Percentiles rank a stretch among this genome's conserved stretches.
phyloP scores from a whole-genome alignment of 2,329 filamentous ascomycete species.

The Neofusicoccum sp. region DNA sequence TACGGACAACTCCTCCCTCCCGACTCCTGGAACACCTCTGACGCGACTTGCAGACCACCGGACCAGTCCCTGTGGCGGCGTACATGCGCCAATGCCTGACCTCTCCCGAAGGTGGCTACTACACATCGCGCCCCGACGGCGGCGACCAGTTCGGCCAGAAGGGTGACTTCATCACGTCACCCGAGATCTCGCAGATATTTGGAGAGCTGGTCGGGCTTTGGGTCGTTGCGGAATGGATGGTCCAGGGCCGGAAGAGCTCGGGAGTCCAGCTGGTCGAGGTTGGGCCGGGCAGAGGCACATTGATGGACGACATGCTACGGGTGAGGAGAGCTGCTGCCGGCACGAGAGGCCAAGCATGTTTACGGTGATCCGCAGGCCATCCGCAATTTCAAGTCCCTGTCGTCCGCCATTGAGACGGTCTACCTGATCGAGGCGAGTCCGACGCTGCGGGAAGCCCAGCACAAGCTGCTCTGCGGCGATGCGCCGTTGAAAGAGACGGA shows the following conservation, averaged over 20 bases:
- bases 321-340: constrained; percentile 49
- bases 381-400: constrained; percentile 75
- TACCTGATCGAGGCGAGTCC: constrained; percentile 94
- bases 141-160: constrained; percentile 88
- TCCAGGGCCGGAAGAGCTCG: constrained; percentile 70
- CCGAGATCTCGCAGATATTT: constrained; percentile 96
- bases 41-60: constrained; percentile 64
- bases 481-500: constrained; percentile 67
- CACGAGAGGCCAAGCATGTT: constrained; percentile 5
- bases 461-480: constrained; percentile 75
- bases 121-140: constrained; percentile 69
- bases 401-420: constrained; percentile 75
- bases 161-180: constrained; percentile 95
- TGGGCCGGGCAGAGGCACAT: constrained; percentile 86
- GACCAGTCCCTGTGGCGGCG: constrained; percentile 84
- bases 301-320: constrained; percentile 95
- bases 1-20: constrained; percentile 39
- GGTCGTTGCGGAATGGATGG: constrained; percentile 96
- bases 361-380: constrained; percentile 61
- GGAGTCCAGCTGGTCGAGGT: constrained; percentile 91
- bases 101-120: constrained; percentile 86
- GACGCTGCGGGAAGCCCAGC: constrained; percentile 73
- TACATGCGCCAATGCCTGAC: constrained; percentile 99
- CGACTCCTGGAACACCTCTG: background rate
- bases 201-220: constrained; percentile 92